These are phyloP conservation scores for Penicillium angulare DNA, from an alignment of 495 filamentous ascomycete species.

Conservation along the genomic window DNA sequence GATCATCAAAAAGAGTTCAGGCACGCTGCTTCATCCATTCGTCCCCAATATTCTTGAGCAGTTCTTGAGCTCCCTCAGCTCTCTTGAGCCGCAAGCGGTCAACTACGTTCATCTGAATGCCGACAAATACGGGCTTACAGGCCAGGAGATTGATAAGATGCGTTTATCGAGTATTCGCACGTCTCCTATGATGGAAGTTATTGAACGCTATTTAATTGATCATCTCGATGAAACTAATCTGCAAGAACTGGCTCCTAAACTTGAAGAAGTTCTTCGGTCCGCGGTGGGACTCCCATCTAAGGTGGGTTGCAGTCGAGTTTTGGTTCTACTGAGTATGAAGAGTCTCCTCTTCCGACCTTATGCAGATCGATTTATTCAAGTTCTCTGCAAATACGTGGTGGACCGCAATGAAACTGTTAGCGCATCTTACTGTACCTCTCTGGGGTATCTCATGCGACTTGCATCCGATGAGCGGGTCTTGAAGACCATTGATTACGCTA, in stretches of 20 bases:
- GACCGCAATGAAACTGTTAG: constrained; percentile 91
- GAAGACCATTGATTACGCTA: constrained; percentile 62
- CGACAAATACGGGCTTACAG: constrained; percentile 76
- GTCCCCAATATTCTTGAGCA: constrained; percentile 78
- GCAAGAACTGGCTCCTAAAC: constrained; percentile 62
- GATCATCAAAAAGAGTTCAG: constrained; percentile 79
- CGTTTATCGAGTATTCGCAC: constrained; percentile 73
- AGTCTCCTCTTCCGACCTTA: constrained; percentile 71
- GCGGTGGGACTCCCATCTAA: constrained; percentile 90
- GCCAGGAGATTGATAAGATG: constrained; percentile 82
- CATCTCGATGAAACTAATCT: constrained; percentile 76
- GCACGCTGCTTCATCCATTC: constrained; percentile 70
- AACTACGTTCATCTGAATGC: constrained; percentile 93
- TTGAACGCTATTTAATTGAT: constrained; percentile 80
- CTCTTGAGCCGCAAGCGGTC: constrained; percentile 78
- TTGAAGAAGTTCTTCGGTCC: constrained; percentile 77
- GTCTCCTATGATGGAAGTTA: constrained; percentile 91
- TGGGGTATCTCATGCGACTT: constrained; percentile 79
- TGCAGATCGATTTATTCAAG: constrained; percentile 71
- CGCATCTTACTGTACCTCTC: constrained; percentile 77
- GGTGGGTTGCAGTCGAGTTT: constrained; percentile 80
- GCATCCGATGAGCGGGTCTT: constrained; percentile 68
- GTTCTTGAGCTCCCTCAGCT: constrained; percentile 75
- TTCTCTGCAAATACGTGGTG: constrained; percentile 73
- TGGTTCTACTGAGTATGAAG: constrained; percentile 82